These are phyloP conservation scores for Alopecurus myosuroides DNA, from an alignment of 176 grass and related monocot genomes.

Conservation along the genomic window DNA sequence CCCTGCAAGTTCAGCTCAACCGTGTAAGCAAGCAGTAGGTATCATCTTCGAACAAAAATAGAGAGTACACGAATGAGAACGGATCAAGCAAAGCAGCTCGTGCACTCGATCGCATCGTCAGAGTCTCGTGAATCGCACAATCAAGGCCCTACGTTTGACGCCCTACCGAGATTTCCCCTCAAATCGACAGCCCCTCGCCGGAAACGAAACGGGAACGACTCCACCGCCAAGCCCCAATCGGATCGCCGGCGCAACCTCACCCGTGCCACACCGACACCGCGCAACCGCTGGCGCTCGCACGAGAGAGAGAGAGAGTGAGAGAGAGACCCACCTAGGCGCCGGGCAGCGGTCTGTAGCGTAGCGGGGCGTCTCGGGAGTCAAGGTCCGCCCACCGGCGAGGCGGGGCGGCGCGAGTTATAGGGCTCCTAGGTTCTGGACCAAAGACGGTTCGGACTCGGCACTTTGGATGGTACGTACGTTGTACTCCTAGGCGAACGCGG, in stretches of 20 bases:
- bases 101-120: neutral
- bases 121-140: neutral
- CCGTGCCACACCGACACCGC: neutral
- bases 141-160: too few species aligned
- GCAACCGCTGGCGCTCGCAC: neutral
- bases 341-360: neutral
- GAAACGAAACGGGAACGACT: neutral
- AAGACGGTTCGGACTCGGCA: neutral
- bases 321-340: neutral
- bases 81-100: neutral
- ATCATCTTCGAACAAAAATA: neutral
- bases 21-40: neutral
- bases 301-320: neutral
- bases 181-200: neutral
- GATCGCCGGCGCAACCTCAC: neutral
- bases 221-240: neutral
- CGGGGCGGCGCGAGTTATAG: neutral
- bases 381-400: neutral
- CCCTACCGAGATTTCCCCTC: neutral
- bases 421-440: neutral
- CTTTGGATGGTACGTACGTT: too few species aligned
- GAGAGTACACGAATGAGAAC: neutral
- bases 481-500: too few species aligned
- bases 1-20: constrained; percentile 21
- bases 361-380: neutral